Evolutionary conservation across 192 early-diverging fungal species (phyloP).

Genomic region (Chytriomyces hyalinus): DNA sequence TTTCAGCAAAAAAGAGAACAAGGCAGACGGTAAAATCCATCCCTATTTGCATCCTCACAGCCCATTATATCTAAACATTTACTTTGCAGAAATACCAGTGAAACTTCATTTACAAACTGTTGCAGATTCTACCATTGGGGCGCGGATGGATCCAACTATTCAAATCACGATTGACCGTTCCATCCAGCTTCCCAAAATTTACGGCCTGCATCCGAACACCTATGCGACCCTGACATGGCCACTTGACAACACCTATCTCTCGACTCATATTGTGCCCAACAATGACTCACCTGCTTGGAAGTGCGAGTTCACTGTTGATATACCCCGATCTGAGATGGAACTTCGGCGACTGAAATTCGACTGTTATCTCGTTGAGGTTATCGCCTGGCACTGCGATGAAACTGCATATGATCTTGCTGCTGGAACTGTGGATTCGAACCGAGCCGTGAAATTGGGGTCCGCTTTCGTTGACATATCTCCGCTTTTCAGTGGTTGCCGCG

Average conservation of each 20-base stretch:
- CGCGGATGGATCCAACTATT: neutral
- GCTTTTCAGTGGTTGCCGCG: conserved; percentile 39
- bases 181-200: conserved; percentile 34
- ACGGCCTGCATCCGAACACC: conserved; percentile 33
- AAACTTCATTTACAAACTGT: too few relatives aligned
- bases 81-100: too few relatives aligned
- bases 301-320: conserved; percentile 11
- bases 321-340: conserved; percentile 21
- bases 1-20: neutral
- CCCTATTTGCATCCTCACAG: too few relatives aligned
- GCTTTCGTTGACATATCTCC: conserved; percentile 36
- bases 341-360: conserved; percentile 27
- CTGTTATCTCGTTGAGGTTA: conserved; percentile 18
- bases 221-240: conserved; percentile 37
- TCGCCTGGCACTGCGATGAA: conserved; percentile 34
- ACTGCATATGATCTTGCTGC: neutral
- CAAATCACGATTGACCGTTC: conserved; percentile 42
- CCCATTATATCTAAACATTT: too few relatives aligned
- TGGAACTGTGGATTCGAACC: neutral
- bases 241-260: neutral
- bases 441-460: conserved; percentile 31
- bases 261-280: conserved; percentile 14
- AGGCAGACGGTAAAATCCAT: too few relatives aligned
- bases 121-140: too few relatives aligned
- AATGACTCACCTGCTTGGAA: conserved; percentile 28